Evolutionary conservation across 2,329 filamentous ascomycete species (phyloP).

Genomic region (Calonectria multiphialidica): DNA sequence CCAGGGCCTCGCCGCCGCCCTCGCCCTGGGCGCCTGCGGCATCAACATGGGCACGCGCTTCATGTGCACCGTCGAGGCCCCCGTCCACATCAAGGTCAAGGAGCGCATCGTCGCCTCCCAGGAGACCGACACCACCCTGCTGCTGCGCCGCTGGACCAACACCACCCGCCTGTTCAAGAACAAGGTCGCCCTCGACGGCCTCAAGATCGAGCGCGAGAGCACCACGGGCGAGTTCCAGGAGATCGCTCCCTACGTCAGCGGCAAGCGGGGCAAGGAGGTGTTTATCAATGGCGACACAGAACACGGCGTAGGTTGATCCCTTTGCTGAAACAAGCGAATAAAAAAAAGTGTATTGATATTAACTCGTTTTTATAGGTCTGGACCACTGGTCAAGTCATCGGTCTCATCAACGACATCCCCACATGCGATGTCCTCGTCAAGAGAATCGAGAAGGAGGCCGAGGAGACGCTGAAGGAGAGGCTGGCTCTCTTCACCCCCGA

Average conservation of each 20-base stretch:
- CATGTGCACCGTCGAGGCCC: slow-evolving; percentile 95
- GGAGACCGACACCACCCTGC: slow-evolving; percentile 91
- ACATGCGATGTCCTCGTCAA: slow-evolving; percentile 77
- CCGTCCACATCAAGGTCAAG: slow-evolving; percentile 95
- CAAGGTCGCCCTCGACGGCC: slow-evolving; percentile 84
- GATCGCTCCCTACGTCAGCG: slow-evolving; percentile 88
- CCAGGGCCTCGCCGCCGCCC: slow-evolving; percentile 89
- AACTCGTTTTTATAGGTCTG: slow-evolving; percentile 73
- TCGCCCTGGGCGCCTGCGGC: slow-evolving; percentile 90
- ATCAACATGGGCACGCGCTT: slow-evolving; percentile 99
- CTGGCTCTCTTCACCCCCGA: slow-evolving; percentile 65
- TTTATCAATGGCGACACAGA: slow-evolving; percentile 94
- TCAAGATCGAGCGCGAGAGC: slow-evolving; percentile 87
- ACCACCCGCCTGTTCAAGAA: slow-evolving; percentile 91
- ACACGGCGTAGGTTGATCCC: slow-evolving; percentile 75
- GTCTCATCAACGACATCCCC: slow-evolving; percentile 85
- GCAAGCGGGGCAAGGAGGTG: slow-evolving; percentile 90
- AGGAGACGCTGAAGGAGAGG: slow-evolving; percentile 72
- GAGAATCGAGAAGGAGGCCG: slow-evolving; percentile 83
- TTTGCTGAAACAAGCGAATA: neutral
- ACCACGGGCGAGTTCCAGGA: slow-evolving; percentile 89
- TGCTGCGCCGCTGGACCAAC: slow-evolving; percentile 93
- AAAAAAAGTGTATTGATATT: slow-evolving; percentile 26
- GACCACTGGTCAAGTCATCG: slow-evolving; percentile 97
- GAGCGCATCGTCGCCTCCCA: slow-evolving; percentile 88